Evolutionary conservation across 768 basidiomycete species (phyloP), one percentile per base, ranked within the genome.

Genomic region (Lactarius hengduanensis): DNA sequence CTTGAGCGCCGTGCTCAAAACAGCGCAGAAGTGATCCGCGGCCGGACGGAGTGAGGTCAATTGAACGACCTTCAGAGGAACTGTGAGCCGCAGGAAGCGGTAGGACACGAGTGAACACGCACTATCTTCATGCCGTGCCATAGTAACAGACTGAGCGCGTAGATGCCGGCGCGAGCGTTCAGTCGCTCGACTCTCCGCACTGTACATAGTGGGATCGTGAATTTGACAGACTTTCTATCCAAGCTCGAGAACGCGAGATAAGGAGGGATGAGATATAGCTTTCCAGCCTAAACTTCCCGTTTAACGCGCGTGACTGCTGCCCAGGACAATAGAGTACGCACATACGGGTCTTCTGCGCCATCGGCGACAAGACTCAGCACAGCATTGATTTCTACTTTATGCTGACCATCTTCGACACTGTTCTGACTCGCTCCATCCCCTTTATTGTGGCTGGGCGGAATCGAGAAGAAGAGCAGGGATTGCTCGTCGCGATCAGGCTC

Each of bases 71-170:
- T 92, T 63, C n/a, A 58, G 20, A 47, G 26, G 45, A 36, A 41
- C 28, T 28, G 62, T 32, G n/a, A 50, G 61, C 59, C 32, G 57
- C 58, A 57, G 30, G 28, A 7, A 38, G 58, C 30, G 38, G 32
- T 40, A 34, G 28, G 26, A 34, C 7, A 22, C 56, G 36, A 58
- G 20, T 62, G 22, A 70, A 50, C 45, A 80, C 87, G 71, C 72
- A 96, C 96, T 71, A 98, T 91, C 80, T 96, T 91, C 80, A 92
- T 85, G 41, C 92, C 89, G 75, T 98, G 94, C 92, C 95, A 98
- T 60, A 92, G 86, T n/a, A 88, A 84, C 22, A 98, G 79, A 72
- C 94, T 95, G 36, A 99, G 83, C n/a, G 96, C 96, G 75, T 98
- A 98, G 43, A 97, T 90, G 6, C 97, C 97, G 34, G 94, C 91